Evolutionary conservation across 306 rosid species (phyloP).

Genomic region (Trifolium repens): DNA sequence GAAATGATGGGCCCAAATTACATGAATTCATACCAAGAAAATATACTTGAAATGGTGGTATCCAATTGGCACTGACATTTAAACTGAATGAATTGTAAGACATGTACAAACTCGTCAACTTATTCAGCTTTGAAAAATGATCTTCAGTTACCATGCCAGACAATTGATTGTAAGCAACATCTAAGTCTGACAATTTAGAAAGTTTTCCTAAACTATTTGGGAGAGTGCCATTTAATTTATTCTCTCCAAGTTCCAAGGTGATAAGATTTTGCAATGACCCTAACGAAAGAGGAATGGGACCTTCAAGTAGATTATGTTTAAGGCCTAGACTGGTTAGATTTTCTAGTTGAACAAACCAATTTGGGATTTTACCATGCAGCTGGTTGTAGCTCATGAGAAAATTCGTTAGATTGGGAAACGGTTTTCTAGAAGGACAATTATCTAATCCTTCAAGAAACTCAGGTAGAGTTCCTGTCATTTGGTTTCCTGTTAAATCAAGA

Average conservation of each 20-base stretch:
- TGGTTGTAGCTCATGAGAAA: not conserved
- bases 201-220: not conserved
- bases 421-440: not conserved
- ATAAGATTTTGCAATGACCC: not conserved
- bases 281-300: not conserved
- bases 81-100: not conserved
- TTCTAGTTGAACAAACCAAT: not conserved
- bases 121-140: not conserved
- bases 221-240: not conserved
- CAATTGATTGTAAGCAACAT: not conserved
- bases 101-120: not conserved
- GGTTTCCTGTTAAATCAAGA: constrained; percentile 11
- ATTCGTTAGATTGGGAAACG: not conserved
- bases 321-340: not conserved
- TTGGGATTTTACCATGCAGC: not conserved
- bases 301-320: not conserved
- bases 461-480: not conserved
- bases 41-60: not conserved
- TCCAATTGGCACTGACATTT: not conserved
- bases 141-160: not conserved
- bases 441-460: not conserved
- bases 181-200: not conserved
- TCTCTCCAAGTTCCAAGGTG: not conserved
- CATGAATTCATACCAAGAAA: not conserved
- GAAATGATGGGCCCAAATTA: not conserved